These are phyloP conservation scores for Parasarocladium wereldwijsianum DNA, from an alignment of 2,329 filamentous ascomycete species.

Conservation along the genomic window DNA sequence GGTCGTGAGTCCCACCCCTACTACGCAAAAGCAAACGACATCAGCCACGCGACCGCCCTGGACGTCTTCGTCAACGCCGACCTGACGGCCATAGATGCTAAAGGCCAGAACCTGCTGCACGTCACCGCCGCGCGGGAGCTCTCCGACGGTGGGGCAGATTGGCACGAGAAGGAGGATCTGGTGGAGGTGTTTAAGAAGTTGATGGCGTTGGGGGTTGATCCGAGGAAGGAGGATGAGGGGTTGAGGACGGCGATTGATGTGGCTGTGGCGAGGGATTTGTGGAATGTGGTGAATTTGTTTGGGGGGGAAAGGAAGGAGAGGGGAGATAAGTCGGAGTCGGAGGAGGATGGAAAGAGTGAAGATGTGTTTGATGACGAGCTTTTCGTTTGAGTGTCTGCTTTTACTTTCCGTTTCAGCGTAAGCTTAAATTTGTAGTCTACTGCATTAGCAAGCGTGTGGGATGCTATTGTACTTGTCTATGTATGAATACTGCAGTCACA, in stretches of 20 bases:
- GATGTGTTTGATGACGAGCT: too few species aligned
- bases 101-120: constrained; percentile 11
- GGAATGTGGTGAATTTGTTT: constrained; percentile 10
- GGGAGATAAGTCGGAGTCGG: not conserved
- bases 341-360: not conserved
- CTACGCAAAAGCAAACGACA: not conserved
- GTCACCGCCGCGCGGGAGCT: constrained; percentile 5
- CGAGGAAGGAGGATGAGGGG: constrained; percentile 8
- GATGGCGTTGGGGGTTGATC: constrained; percentile 10
- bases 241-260: constrained; percentile 12
- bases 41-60: not conserved
- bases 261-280: constrained; percentile 11
- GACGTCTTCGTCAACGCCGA: constrained; percentile 4
- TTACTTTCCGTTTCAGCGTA: too few species aligned
- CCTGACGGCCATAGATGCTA: constrained; percentile 6
- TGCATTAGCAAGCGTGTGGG: too few species aligned
- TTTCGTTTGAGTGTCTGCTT: too few species aligned
- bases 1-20: too few species aligned
- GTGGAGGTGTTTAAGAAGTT: constrained; percentile 7
- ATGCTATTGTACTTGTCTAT: too few species aligned
- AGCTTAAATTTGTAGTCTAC: too few species aligned
- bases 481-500: too few species aligned
- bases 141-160: not conserved
- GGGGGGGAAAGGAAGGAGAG: too few species aligned
- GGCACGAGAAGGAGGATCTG: not conserved